Base-by-base conservation (phyloP, 352 stramenopile species). In the Globisporangium middletonii region DNA sequence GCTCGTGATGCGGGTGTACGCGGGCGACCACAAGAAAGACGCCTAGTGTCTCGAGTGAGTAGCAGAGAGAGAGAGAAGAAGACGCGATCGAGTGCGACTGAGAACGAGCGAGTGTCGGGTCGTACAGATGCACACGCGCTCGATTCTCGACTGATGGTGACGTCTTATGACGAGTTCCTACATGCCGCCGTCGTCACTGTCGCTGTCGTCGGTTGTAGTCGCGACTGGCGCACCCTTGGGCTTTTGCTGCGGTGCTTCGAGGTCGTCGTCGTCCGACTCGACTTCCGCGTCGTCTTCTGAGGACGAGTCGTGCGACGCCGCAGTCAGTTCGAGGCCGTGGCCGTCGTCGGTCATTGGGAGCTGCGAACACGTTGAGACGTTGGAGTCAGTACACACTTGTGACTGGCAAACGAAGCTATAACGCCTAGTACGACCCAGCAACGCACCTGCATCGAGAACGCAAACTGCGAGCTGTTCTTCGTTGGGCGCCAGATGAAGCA, bases 401-500 rank as follows among this genome's bases (percentile, higher is more conserved):
- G 23, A 23, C 23, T 23, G 23, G 23, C 23, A 23, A 23, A 23
- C 23, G 23, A 23, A 23, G 23, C 23, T 23, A 23, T 23, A 23
- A 23, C 23, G 23, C 23, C 23, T 23, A 23, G 23, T 23, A 23
- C 23, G 23, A 23, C 23, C 23, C 23, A 23, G 23, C 23, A n/a
- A 28, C 69, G 28, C 69, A 87, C 77, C 75, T 88, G 83, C 69
- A 90, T 92, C 15, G 85, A 93, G 60, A 87, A 92, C 28, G 85
- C 85, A 67, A 89, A 89, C 63, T 93, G 83, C 18, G 85, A 93
- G 53, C 79, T 91, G 62, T 86, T 91, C 57, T 88, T 71, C 0
- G 84, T 94, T 3, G 89, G 89, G 13, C 86, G 79, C 89, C 89
- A 97, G 56, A 97, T 96, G 56, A 92, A 72, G 57, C 86, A 90